These are phyloP conservation scores for Colletotrichum eleusines DNA, from an alignment of 2,329 filamentous ascomycete genomes.

Conservation along the genomic window DNA sequence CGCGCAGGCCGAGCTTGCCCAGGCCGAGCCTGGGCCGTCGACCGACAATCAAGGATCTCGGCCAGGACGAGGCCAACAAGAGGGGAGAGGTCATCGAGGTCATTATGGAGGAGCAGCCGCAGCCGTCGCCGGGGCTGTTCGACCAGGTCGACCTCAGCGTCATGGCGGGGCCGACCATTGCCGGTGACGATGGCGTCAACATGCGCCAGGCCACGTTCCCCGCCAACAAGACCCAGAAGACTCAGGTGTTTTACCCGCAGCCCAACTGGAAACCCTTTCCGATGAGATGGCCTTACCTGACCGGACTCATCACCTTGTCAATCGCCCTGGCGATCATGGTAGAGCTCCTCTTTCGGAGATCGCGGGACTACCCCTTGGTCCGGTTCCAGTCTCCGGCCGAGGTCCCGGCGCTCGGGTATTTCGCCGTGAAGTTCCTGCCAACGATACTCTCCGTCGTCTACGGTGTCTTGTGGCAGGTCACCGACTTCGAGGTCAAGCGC, in stretches of 20 bases:
- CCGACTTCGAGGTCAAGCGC: conserved; percentile 75
- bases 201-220: conserved; percentile 55
- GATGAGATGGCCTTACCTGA: conserved; percentile 73
- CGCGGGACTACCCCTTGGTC: conserved; percentile 58
- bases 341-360: conserved; percentile 68
- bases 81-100: conserved; percentile 71
- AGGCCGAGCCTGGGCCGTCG: conserved; percentile 47
- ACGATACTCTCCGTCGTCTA: conserved; percentile 72
- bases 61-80: conserved; percentile 70
- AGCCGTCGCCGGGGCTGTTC: conserved; percentile 18
- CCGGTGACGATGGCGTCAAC: conserved; percentile 45
- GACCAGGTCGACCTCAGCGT: conserved; percentile 64
- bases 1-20: conserved; percentile 32
- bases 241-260: conserved; percentile 70
- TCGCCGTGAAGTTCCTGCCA: conserved; percentile 73
- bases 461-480: conserved; percentile 75
- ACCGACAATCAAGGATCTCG: conserved; percentile 62
- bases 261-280: conserved; percentile 76
- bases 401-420: conserved; percentile 65
- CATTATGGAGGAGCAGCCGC: conserved; percentile 57
- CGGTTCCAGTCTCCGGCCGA: conserved; percentile 63
- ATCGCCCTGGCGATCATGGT: conserved; percentile 63
- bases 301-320: conserved; percentile 65
- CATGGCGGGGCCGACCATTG: conserved; percentile 58
- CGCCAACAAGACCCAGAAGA: conserved; percentile 51